These are phyloP conservation scores for Ambrosia trifida DNA, from an alignment of 129 eudicot genomes.

Conservation along the genomic window DNA sequence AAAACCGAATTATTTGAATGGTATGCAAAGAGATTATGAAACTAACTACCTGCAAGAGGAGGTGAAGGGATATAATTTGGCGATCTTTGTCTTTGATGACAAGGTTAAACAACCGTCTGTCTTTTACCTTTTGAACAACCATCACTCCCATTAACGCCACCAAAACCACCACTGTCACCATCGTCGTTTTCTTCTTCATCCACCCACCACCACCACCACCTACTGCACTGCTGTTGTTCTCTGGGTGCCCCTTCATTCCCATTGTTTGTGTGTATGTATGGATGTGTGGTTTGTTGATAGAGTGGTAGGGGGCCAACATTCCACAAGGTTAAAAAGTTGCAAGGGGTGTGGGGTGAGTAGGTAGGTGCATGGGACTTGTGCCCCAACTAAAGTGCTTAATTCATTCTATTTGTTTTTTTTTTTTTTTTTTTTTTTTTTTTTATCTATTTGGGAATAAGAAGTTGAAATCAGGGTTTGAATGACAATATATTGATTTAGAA, in stretches of 20 bases:
- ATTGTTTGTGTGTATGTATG: background rate
- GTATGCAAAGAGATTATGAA: background rate
- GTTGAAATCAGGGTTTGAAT: conserved; percentile 16
- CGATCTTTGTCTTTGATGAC: conserved; percentile 65
- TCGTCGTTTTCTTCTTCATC: conserved; percentile 25
- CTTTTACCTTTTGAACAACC: conserved; percentile 58
- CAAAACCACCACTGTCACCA: conserved; percentile 43
- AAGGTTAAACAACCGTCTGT: conserved; percentile 49
- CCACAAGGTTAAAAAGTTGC: conserved; percentile 37
- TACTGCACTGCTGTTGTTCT: conserved; percentile 32
- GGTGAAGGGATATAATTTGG: conserved; percentile 57
- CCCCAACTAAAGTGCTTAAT: conserved; percentile 29
- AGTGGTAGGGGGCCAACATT: conserved; percentile 30
- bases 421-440: background rate
- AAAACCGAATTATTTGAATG: background rate
- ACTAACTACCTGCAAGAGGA: conserved; percentile 60
- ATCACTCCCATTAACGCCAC: conserved; percentile 52
- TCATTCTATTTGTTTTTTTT: background rate
- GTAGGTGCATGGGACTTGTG: conserved; percentile 54
- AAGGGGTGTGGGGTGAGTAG: background rate
- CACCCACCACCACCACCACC: conserved; percentile 21
- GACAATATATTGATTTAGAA: background rate
- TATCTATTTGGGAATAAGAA: background rate
- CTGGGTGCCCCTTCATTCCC: conserved; percentile 33
- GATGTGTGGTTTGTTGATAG: background rate